These are phyloP conservation scores for Curvularia hawaiiensis DNA, from an alignment of 2,329 filamentous ascomycete genomes.

Conservation along the genomic window DNA sequence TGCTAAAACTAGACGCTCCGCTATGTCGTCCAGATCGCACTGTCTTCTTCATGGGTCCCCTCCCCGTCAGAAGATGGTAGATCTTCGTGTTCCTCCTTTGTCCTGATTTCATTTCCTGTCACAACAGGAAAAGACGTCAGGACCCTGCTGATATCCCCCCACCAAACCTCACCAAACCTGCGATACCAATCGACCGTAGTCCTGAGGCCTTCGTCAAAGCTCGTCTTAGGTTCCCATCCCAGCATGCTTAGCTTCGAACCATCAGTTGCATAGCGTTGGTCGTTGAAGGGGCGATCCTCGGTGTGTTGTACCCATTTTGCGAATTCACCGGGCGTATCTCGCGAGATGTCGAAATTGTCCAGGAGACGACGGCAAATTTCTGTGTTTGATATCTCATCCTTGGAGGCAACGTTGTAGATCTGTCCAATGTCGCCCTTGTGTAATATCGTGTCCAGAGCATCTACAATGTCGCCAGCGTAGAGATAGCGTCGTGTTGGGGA, in stretches of 20 bases:
- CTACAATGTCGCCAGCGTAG: conserved; percentile 77
- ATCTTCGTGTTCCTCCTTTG: conserved; percentile 48
- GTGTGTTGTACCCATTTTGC: conserved; percentile 74
- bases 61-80: conserved; percentile 42
- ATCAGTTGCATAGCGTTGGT: conserved; percentile 48
- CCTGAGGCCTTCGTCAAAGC: conserved; percentile 44
- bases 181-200: conserved; percentile 49
- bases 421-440: conserved; percentile 76
- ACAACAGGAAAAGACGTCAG: conserved; percentile 48
- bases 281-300: conserved; percentile 70
- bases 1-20: background rate
- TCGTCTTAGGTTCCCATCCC: conserved; percentile 45
- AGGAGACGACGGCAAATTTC: conserved; percentile 70
- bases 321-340: conserved; percentile 52
- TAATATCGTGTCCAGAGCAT: conserved; percentile 83
- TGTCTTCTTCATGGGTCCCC: conserved; percentile 16
- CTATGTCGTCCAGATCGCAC: conserved; percentile 32
- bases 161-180: conserved; percentile 48
- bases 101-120: conserved; percentile 48
- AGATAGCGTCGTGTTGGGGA: conserved; percentile 76
- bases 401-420: conserved; percentile 81
- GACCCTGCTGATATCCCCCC: conserved; percentile 49
- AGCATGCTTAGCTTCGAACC: conserved; percentile 45
- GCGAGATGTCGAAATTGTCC: conserved; percentile 61
- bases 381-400: conserved; percentile 77